Evolutionary conservation across 768 basidiomycete genomes (phyloP), one percentile per base, ranked within the genome.

Genomic region (Panaeolus papilionaceus): DNA sequence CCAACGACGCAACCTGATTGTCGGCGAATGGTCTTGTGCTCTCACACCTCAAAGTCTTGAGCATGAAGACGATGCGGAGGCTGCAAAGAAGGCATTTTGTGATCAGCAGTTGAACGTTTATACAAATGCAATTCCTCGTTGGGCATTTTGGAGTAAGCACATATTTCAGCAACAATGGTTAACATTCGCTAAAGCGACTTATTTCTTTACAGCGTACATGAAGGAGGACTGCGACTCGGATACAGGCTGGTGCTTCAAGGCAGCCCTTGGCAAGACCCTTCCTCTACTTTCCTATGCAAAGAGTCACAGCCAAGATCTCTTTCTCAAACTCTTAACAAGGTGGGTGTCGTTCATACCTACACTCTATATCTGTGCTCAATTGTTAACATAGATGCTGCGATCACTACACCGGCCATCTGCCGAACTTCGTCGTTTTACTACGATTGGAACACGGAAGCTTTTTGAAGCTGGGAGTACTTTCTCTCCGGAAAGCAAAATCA

Each of bases 21-120:
- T 95, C 2, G 93, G 86, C 26, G 94, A 95, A 74, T 95, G 89
- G 88, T 92, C 91, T n/a, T 92, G 89, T 23, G 91, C 90, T 0
- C 79, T 95, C 68, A 89, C 92, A 64, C 85, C 87, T 2, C 71
- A 86, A 65, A 90, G 91, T 70, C 71, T 90, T 18, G 75, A 83
- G 7, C 75, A 75, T 9, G 88, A 87, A 67, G 40, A 70, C 3
- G 79, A 91, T 72, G 79, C 81, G 14, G 76, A 78, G 28, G 75
- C 74, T 4, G 84, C 87, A 18, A 79, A 82, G 38, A 79, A 76
- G 64, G 74, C 82, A 3, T 92, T 91, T 71, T 89, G 90, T 71
- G 78, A 78, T 2, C 83, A 79, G 2, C 91, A 92, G 71, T 81
- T 89, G 81, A 80, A 84, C 23, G 82, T 83, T 0, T 93, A 91